Evolutionary conservation across 2,329 filamentous ascomycete genomes (phyloP).

Genomic region (Claviceps capensis): DNA sequence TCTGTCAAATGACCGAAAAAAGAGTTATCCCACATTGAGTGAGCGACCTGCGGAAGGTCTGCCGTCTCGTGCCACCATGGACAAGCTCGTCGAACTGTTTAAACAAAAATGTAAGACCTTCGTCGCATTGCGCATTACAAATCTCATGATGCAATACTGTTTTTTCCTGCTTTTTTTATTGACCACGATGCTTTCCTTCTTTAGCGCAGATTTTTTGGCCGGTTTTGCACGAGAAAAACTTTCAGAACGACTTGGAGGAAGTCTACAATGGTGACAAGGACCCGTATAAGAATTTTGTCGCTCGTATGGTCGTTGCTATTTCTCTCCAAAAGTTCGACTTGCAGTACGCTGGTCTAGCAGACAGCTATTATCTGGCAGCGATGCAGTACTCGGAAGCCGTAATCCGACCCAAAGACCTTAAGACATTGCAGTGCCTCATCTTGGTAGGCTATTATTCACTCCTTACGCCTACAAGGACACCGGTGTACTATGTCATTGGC

Average conservation of each 20-base stretch:
- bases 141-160: no score
- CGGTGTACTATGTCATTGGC: conserved; percentile 86
- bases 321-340: conserved; percentile 85
- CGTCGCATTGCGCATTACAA: not conserved
- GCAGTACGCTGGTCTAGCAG: conserved; percentile 82
- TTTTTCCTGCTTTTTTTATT: not conserved
- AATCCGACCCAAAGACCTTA: conserved; percentile 76
- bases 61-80: conserved; percentile 59
- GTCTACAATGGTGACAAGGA: conserved; percentile 67
- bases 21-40: conserved; percentile 84
- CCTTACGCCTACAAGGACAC: conserved; percentile 79
- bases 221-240: conserved; percentile 69
- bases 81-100: conserved; percentile 73
- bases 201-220: conserved; percentile 80
- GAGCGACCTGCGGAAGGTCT: conserved; percentile 64
- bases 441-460: conserved; percentile 86
- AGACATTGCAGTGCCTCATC: conserved; percentile 77
- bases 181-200: not conserved
- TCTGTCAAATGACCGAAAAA: conserved; percentile 48
- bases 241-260: conserved; percentile 62
- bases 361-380: conserved; percentile 87
- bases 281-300: conserved; percentile 73
- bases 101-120: conserved; percentile 57
- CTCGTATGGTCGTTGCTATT: conserved; percentile 87
- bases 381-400: conserved; percentile 73